Evolutionary conservation across 2,329 filamentous ascomycete genomes (phyloP).

Genomic region (Didymella pinodella): DNA sequence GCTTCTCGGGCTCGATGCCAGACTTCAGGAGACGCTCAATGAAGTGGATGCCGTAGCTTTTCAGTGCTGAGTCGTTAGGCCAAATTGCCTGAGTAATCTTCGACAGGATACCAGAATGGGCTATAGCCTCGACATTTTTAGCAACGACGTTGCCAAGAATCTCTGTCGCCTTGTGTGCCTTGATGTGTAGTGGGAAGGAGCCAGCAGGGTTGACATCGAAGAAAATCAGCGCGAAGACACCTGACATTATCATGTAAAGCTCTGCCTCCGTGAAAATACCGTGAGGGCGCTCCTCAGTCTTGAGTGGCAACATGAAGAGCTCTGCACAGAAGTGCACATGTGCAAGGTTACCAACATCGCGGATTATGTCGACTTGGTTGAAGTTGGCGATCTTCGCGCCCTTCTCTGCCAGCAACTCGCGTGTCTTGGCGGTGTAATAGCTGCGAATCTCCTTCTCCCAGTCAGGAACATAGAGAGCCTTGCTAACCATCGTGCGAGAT

Average conservation of each 20-base stretch:
- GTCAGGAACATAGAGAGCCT: constrained; percentile 66
- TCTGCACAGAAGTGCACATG: constrained; percentile 64
- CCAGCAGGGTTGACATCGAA: constrained; percentile 63
- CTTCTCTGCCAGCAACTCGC: constrained; percentile 69
- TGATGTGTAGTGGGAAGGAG: constrained; percentile 61
- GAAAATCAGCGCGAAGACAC: constrained; percentile 63
- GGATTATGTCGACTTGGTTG: constrained; percentile 74
- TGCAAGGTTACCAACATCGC: constrained; percentile 63
- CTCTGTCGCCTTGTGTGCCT: constrained; percentile 58
- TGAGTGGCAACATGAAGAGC: constrained; percentile 64
- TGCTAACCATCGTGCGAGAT: constrained; percentile 51
- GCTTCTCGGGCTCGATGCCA: constrained; percentile 56
- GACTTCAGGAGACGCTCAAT: constrained; percentile 61
- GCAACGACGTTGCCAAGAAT: constrained; percentile 60
- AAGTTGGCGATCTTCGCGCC: constrained; percentile 68
- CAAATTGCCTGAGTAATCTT: constrained; percentile 53
- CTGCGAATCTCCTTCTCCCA: constrained; percentile 70
- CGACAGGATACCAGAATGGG: constrained; percentile 52
- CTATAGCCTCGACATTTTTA: constrained; percentile 58
- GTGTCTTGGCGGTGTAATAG: constrained; percentile 72
- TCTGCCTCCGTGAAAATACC: constrained; percentile 64
- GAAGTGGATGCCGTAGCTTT: constrained; percentile 64
- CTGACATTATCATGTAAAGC: constrained; percentile 62
- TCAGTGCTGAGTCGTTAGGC: constrained; percentile 53
- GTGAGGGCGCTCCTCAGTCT: constrained; percentile 59